Evolutionary conservation across 768 basidiomycete species (phyloP), one percentile per base, ranked within the genome.

Genomic region (Holtermanniella nyarrowii): DNA sequence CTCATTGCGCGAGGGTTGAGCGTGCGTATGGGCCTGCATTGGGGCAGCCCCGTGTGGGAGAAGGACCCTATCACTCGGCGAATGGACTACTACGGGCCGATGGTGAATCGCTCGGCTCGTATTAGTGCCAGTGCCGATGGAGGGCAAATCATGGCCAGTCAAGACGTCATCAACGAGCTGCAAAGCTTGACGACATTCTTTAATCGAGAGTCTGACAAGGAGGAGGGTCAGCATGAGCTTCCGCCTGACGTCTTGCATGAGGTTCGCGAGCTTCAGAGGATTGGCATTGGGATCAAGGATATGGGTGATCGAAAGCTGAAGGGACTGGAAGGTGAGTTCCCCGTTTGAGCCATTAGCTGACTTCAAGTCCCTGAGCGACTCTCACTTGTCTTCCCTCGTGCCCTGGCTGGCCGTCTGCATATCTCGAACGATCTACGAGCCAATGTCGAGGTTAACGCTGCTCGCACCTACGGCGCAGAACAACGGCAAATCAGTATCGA

Each of bases 31-130:
- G 93, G 95, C 39, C 85, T 99, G 40, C 95, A 99, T 69, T 89
- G 85, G 60, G 95, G 95, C 14, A 70, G 72, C 20, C 95, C 95
- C 0, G 78, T 86, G 24, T 95, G 89, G 66, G 91, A 95, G 65
- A 78, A 81, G 2, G 95, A 99, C 71, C 84, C 85, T 1, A 82
- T 88, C 65, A 93, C 89, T 3, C 76, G 82, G 53, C 84, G 95
- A 42, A 97, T 99, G 95, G 93, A 97, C 70, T 97, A 97, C 72
- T 87, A 93, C 62, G 91, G 91, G 0, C 84, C 89, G 1, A 88
- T 95, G 81, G 88, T 93, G 59, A 97, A 96, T 71, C 85, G 90
- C 26, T 78, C 91, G 0, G 82, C 93, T 4, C 80, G 93, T 39
- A 86, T 99, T 62, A 80, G 77, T 54, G 81, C 83, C 20, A 79